Evolutionary conservation across 305 asterid species (phyloP).

Genomic region (Rubia tinctorum): DNA sequence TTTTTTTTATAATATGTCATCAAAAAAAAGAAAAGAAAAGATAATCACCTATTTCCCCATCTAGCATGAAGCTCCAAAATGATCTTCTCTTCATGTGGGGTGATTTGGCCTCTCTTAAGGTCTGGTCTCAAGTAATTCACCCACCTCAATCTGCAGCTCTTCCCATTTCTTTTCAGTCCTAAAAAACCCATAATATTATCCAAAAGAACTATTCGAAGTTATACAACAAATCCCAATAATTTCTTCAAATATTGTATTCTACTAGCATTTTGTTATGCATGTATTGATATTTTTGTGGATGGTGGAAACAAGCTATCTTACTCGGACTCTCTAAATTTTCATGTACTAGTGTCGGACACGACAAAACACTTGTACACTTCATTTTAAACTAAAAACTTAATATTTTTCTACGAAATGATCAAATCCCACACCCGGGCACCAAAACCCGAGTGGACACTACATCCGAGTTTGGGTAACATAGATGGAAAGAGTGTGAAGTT

Average conservation of each 20-base stretch:
- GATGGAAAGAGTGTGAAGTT: not conserved
- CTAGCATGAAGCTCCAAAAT: slow-evolving; percentile 71
- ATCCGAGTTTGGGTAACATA: no score
- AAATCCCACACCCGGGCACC: no score
- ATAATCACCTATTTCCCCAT: slow-evolving; percentile 82
- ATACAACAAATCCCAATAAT: not conserved
- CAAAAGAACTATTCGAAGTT: not conserved
- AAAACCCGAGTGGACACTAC: no score
- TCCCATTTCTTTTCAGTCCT: slow-evolving; percentile 85
- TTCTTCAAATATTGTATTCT: no score
- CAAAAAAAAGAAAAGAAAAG: not conserved
- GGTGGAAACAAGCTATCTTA: not conserved
- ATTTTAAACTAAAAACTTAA: no score
- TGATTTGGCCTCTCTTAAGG: slow-evolving; percentile 74
- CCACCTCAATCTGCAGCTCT: slow-evolving; percentile 93
- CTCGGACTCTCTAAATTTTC: no score
- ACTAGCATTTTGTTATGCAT: not conserved
- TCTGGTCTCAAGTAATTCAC: slow-evolving; percentile 91
- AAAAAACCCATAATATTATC: not conserved
- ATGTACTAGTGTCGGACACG: no score
- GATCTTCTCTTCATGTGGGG: slow-evolving; percentile 69
- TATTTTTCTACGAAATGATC: no score
- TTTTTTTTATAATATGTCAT: not conserved
- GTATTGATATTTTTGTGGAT: not conserved
- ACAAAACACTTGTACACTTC: no score